Evolutionary conservation across 179 eudicot species (phyloP), one percentile per base, ranked within the genome.

Genomic region (Silene coronaria): DNA sequence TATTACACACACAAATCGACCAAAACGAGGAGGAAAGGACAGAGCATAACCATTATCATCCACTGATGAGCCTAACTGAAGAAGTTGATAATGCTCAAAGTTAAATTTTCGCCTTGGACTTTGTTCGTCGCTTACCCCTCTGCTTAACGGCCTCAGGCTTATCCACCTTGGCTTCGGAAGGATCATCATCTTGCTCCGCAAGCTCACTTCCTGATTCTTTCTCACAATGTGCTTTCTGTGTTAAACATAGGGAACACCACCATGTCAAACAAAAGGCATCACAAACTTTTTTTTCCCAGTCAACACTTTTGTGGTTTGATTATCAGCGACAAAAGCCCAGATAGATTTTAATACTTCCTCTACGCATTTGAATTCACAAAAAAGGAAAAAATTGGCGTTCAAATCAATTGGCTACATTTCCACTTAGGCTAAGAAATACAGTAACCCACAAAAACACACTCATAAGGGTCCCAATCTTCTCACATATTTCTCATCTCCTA

Each of bases 81-180:
- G 71, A 67, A 67, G 53, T 36, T 67, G 48, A 67, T 34, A 14
- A 2, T n/a, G 26, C 58, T 27, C 32, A 12, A 12, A 21, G 32
- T 22, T 69, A 69, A 11, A 69, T 27, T 42, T 69, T 69, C 72
- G 14, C 23, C 21, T 46, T 45, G 23, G 72, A 69, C 58, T 46
- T 69, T 23, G 32, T 4, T 17, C 55, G 48, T 45, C 32, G 58
- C 45, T 24, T 46, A 53, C 57, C 59, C 45, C 58, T 69, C 26
- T 13, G 72, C 57, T 46, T 45, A 69, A 22, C 58, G 2, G 32
- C 57, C n/a, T 69, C 72, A 9, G 72, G 58, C 55, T 69, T 69
- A 69, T 69, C 72, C 14, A 69, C 32, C 34, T 69, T 69, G 58
- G 34, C 59, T 69, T 69, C 72, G 4, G 58, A 69, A 45, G 72